phyloP scores from a whole-genome alignment of 108 stramenopile genomes.

The Cyclotella kingstonii region DNA sequence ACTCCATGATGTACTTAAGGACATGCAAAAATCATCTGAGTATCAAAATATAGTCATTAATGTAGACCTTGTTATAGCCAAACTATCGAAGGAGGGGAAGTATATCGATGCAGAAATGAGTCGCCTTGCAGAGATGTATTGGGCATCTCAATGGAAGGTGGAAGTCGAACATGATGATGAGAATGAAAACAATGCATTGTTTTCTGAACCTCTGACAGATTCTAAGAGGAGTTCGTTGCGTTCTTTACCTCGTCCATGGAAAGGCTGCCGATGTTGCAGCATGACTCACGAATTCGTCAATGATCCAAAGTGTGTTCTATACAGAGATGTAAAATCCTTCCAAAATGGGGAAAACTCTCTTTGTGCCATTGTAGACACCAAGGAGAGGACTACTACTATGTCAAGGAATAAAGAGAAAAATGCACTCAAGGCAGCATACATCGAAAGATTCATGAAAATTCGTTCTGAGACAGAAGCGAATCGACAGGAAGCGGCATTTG shows the following conservation, averaged over 20 bases:
- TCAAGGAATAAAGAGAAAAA: slow-evolving; percentile 40
- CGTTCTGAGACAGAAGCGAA: slow-evolving; percentile 46
- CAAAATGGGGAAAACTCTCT: slow-evolving; percentile 1
- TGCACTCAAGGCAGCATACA: slow-evolving; percentile 63
- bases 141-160: slow-evolving; percentile 16
- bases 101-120: slow-evolving; percentile 14
- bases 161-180: slow-evolving; percentile 19
- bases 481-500: slow-evolving; percentile 64
- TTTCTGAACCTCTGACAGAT: slow-evolving; percentile 50
- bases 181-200: slow-evolving; percentile 17
- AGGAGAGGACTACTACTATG: slow-evolving; percentile 1
- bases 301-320: slow-evolving; percentile 66
- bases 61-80: slow-evolving; percentile 21
- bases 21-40: slow-evolving; percentile 5
- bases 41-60: slow-evolving; percentile 5
- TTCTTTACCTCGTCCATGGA: slow-evolving; percentile 49
- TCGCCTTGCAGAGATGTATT: slow-evolving; percentile 23
- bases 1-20: slow-evolving; percentile 11
- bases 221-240: slow-evolving; percentile 55
- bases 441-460: slow-evolving; percentile 53
- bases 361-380: neutral
- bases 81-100: slow-evolving; percentile 24
- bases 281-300: slow-evolving; percentile 64
- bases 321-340: slow-evolving; percentile 52
- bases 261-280: slow-evolving; percentile 67